A percentile compares a stretch with the other conserved stretches of the same genome.
Evolutionary conservation across 495 filamentous ascomycete genomes (phyloP).

Genomic region (Aspergillus diversus): DNA sequence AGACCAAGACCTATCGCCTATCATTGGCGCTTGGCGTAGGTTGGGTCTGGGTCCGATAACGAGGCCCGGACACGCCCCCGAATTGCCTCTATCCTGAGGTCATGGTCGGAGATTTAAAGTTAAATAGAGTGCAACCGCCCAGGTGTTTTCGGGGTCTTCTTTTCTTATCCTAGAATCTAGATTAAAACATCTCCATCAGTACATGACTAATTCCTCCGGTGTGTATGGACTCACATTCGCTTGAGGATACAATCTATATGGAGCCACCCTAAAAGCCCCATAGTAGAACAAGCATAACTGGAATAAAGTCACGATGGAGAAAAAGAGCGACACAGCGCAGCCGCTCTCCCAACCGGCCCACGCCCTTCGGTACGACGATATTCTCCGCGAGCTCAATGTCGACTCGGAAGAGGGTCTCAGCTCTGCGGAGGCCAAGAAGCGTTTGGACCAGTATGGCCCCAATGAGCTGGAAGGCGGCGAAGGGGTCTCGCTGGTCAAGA

Average conservation of each 20-base stretch:
- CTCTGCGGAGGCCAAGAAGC: slow-evolving; percentile 54
- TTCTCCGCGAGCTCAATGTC: slow-evolving; percentile 60
- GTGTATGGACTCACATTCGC: slow-evolving; percentile 44
- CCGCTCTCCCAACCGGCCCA: slow-evolving; percentile 66
- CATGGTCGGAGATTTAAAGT: slow-evolving; percentile 17
- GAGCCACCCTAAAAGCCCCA: slow-evolving; percentile 37
- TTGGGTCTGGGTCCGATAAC: slow-evolving; percentile 11
- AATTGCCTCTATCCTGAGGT: slow-evolving; percentile 10
- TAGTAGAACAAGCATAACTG: slow-evolving; percentile 28
- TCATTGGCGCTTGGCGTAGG: slow-evolving; percentile 22
- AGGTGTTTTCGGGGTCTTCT: slow-evolving; percentile 1
- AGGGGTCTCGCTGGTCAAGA: slow-evolving; percentile 60
- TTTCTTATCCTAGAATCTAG: slow-evolving; percentile 16
- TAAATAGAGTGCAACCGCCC: slow-evolving; percentile 20
- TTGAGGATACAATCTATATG: slow-evolving; percentile 43
- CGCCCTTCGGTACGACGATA: slow-evolving; percentile 55
- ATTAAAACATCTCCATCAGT: slow-evolving; percentile 6
- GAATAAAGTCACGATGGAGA: slow-evolving; percentile 28
- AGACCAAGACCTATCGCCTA: slow-evolving; percentile 1
- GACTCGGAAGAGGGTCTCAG: slow-evolving; percentile 65
- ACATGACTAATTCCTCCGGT: slow-evolving; percentile 4
- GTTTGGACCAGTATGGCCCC: slow-evolving; percentile 59
- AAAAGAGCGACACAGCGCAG: slow-evolving; percentile 22
- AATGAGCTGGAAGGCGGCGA: slow-evolving; percentile 65
- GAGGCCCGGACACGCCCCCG: slow-evolving; percentile 9